Evolutionary conservation across 257 asterid genomes (phyloP), one percentile per base, ranked within the genome.

Genomic region (Henckelia pumila): DNA sequence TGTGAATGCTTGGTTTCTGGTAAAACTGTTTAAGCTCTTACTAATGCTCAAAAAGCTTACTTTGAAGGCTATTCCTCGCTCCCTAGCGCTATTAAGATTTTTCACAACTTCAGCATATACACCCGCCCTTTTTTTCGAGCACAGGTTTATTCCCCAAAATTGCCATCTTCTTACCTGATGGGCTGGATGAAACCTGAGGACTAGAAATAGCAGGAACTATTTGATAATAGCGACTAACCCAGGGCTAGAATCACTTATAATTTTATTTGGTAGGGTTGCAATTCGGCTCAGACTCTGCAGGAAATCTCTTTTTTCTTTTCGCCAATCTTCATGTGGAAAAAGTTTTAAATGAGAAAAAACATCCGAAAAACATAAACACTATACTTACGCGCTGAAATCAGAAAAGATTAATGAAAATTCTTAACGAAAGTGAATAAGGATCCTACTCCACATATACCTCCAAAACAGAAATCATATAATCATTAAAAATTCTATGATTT

Each of bases 401-500:
- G 53, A 75, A 24, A 70, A 68, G 17, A 9, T 71, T 30, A 65
- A 57, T 26, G 58, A 63, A 17, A 69, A 59, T 62, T 16, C 64
- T 59, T 44, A 30, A 63, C 24, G 24, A 25, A 59, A 64, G 67
- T 24, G 40, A 56, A 67, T 11, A 49, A 21, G 3, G 40, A 57
- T 22, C 63, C 25, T 59, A 20, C 50, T 65, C 57, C 66, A 73
- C 64, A 33, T 70, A 78, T 69, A 88, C 99, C 96, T 90, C 92
- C 78, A 91, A 79, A 75, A 90, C 95, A 73, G 96, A 82, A 95
- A 93, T 90, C 99, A 93, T 88, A 71, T 88, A 84, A 71, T 87
- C 89, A 72, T 92, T 88, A 73, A 90, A 93, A 80, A 89, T 86
- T 84, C 82, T 85, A 50, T 86, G 85, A 76, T 88, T 90, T 73